A percentile compares a stretch with the other conserved stretches of the same genome.
phyloP scores from a whole-genome alignment of 1,139 yeast species.

The Yamadazyma sp. region DNA sequence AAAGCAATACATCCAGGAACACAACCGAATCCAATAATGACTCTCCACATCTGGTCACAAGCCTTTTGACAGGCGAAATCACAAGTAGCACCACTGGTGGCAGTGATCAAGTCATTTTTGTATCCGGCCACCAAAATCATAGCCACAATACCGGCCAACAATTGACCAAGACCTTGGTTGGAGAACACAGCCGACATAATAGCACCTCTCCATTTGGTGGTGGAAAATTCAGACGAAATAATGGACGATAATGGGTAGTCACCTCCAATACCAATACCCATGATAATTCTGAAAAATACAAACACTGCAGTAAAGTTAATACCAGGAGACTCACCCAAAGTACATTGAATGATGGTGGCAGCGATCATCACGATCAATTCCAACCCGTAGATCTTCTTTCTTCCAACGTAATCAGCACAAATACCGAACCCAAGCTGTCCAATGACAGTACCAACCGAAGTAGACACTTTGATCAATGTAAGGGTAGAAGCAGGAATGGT shows the following conservation, averaged over 20 bases:
- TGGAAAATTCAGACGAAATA: conserved; percentile 83
- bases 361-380: conserved; percentile 82
- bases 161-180: conserved; percentile 91
- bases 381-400: conserved; percentile 83
- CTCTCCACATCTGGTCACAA: conserved; percentile 93
- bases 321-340: conserved; percentile 67
- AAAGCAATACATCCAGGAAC: conserved; percentile 82
- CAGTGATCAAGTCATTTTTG: conserved; percentile 55
- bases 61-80: conserved; percentile 66
- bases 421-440: conserved; percentile 90
- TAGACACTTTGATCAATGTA: conserved; percentile 80
- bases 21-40: conserved; percentile 82
- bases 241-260: conserved; percentile 97
- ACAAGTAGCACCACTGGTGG: conserved; percentile 56
- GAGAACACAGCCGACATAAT: conserved; percentile 93
- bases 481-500: conserved; percentile 65
- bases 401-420: conserved; percentile 81
- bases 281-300: conserved; percentile 72
- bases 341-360: conserved; percentile 78
- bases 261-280: conserved; percentile 99
- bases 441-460: conserved; percentile 90
- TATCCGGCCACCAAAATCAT: conserved; percentile 70
- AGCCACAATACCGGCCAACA: conserved; percentile 81
- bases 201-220: conserved; percentile 96
- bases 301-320: conserved; percentile 70